Base-by-base conservation (phyloP, 1,284 basidiomycete species). In the Apiotrichum domesticum region DNA sequence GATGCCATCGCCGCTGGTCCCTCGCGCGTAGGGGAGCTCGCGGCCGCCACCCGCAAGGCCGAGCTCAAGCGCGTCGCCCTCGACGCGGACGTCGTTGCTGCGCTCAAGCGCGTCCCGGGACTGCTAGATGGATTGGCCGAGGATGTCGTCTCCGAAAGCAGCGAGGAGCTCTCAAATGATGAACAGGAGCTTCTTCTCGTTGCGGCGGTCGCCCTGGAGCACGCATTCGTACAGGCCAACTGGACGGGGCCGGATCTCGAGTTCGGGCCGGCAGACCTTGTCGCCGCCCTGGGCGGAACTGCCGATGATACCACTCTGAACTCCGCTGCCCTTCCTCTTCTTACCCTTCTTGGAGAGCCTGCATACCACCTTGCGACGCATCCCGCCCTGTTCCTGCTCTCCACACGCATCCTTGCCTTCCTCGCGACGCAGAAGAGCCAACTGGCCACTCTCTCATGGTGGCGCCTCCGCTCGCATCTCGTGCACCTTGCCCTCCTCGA, bases 231-330 rank as follows among this genome's bases (percentile, higher is more conserved):
- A 0, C 96, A 98, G 74, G 81, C 82, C 40, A 99, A 99, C 76
- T 99, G 92, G 92, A 98, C 94, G 0, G 96, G 96, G 1, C 96
- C 96, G 1, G 83, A 90, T 66, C 81, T 96, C 44, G 79, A 86
- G 59, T 71, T 92, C 69, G 47, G 74, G 48, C 57, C 76, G 41
- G 15, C 72, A 8, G 71, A 76, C 33, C 58, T 78, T 3, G 80
- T 55, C 81, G 84, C 41, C 64, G 85, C 51, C 74, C 86, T 66
- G 66, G 74, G 37, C 66, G 78, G 52, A 7, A 51, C 55, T 21
- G 54, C 62, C 6, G 59, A 75, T 52, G 52, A 57, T 35, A 32
- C 50, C 2, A 37, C 55, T 1, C 74, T 96, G 44, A 84, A 92
- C 67, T 74, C 79, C 35, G 67, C 73, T 1, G 83, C 92, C 11